A percentile compares a stretch with the other conserved stretches of the same genome.
These are phyloP conservation scores for Elsinoe perseae DNA, from an alignment of 2,329 filamentous ascomycete species.

Conservation along the genomic window DNA sequence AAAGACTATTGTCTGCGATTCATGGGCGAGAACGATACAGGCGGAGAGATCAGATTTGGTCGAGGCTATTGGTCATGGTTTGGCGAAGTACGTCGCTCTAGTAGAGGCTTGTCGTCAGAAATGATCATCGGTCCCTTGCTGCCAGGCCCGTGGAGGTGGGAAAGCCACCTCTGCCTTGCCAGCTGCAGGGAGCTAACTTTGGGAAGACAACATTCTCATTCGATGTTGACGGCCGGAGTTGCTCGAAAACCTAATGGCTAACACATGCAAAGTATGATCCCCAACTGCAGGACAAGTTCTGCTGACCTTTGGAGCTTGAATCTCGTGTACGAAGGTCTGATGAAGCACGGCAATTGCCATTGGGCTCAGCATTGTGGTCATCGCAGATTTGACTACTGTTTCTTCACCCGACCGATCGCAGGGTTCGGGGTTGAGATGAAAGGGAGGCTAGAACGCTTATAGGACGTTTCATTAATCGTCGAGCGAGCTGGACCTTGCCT, in stretches of 20 bases:
- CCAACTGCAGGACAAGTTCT: background rate
- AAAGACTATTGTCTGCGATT: conserved; percentile 11
- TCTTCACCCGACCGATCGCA: background rate
- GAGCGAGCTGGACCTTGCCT: conserved; percentile 12
- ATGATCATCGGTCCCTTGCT: conserved; percentile 4
- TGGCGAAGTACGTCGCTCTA: conserved; percentile 5
- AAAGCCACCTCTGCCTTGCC: conserved; percentile 8
- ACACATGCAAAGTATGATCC: background rate
- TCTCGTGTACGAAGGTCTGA: background rate
- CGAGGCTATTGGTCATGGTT: background rate
- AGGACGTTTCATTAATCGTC: conserved; percentile 9
- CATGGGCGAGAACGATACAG: conserved; percentile 1
- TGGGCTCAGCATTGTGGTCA: background rate
- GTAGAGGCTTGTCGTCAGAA: conserved; percentile 12
- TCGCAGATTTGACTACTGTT: background rate
- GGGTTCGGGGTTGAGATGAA: background rate
- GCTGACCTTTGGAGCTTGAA: background rate
- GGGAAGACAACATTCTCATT: background rate
- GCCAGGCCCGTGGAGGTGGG: conserved; percentile 6
- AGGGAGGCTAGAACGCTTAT: conserved; percentile 12
- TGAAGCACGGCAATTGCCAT: background rate
- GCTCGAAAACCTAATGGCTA: background rate
- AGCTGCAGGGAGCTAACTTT: conserved; percentile 1
- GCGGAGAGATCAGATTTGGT: background rate
- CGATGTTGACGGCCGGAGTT: background rate